Base-by-base conservation (phyloP, 1,139 yeast species). In the Yamadazyma dushanensis region DNA sequence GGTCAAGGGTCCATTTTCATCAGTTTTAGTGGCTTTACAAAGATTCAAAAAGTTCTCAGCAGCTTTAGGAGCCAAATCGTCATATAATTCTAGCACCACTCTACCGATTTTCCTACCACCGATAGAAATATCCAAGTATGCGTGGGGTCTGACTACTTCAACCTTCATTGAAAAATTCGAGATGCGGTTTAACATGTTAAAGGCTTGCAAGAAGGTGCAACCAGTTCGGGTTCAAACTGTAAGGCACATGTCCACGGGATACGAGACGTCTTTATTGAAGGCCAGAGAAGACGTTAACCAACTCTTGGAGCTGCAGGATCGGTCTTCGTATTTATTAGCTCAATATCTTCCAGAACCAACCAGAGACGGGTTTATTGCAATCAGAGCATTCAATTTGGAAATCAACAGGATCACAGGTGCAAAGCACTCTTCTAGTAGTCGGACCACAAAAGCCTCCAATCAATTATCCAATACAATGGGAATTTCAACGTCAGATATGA, bases 271-370 rank as follows among this genome's bases (percentile, higher is more conserved):
- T 1, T 28, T 41, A 7, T 28, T 55, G 39, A 68, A 59, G 36
- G 71, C 80, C 2, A 56, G 65, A 16, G 72, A 65, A 39, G 76
- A 73, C 44, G 65, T 77, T 34, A 57, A 54, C 37, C 59, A 61
- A 17, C 45, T 65, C 5, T 52, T 76, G 5, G 74, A 67, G 40
- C 57, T 57, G 21, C 69, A 59, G 38, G 95, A 86, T 56, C 62
- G 85, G 26, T 81, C 90, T 3, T 77, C 92, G 1, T 76, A 75
- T 43, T 57, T 86, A 8, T 62, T 86, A 16, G 76, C 83, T 2
- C 84, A 83, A 35, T 84, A 86, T 50, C 63, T 84, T 17, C 95
- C 95, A 3, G 72, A 69, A 25, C 81, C 80, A 5, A 76, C 83
- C 1, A 66, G 83, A 44, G 80, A 82, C 50, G 74, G 83, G 1